These are phyloP conservation scores for Rauvolfia tetraphylla DNA, from an alignment of 257 asterid species.

Conservation along the genomic window DNA sequence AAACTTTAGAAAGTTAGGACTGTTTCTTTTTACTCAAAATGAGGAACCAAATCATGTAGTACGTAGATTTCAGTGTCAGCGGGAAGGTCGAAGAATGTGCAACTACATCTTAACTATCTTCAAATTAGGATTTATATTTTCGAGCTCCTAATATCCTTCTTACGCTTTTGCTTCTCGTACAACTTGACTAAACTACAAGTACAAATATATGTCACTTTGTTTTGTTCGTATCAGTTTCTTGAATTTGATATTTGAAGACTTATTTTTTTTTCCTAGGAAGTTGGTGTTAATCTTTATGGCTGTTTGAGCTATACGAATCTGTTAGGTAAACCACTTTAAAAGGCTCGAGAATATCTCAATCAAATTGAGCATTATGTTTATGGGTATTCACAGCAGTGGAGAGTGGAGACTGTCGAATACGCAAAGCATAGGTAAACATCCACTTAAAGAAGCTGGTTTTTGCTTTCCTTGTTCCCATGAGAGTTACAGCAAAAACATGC, in stretches of 20 bases:
- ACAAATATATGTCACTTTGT: too few species aligned
- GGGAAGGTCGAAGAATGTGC: neutral
- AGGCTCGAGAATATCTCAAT: constrained; percentile 20
- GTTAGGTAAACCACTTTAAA: constrained; percentile 35
- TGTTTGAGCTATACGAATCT: neutral
- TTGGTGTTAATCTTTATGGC: constrained; percentile 8
- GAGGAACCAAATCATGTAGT: neutral
- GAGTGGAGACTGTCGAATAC: constrained; percentile 28
- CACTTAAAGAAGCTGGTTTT: constrained; percentile 8
- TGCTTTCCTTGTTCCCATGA: neutral
- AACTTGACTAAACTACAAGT: too few species aligned
- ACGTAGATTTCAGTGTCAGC: neutral
- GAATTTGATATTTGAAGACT: too few species aligned
- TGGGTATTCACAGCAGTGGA: neutral
- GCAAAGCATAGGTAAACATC: constrained; percentile 25
- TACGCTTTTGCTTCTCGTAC: too few species aligned
- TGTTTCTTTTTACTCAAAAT: neutral
- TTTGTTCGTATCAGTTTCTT: too few species aligned
- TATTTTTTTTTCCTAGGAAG: neutral
- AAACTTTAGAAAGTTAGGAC: neutral
- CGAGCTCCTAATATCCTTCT: too few species aligned
- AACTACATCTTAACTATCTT: neutral
- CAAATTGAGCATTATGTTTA: constrained; percentile 16
- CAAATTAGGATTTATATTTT: too few species aligned
- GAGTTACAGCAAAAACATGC: neutral